Base-by-base conservation (phyloP, 805 yeast species). In the Scheffersomyces coipomensis region DNA sequence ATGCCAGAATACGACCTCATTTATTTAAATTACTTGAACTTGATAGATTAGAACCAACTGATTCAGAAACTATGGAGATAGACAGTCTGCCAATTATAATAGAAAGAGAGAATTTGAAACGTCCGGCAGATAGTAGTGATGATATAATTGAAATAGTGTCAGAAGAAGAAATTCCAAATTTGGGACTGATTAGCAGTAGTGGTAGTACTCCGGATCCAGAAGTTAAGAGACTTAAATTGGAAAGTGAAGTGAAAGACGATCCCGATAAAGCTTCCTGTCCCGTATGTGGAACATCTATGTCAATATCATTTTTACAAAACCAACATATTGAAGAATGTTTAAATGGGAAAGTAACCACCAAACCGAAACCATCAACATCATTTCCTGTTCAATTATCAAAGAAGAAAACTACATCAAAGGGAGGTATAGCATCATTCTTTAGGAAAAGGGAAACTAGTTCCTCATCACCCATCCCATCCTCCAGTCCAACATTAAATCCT, bases 301-400 rank as follows among this genome's bases (percentile, higher is more conserved):
- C 83, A 1, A 66, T 80, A 0, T 70, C 62, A 17, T 73, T 70
- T 24, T 61, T 85, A 7, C 86, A 85, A 53, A 53, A 75, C 3
- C 53, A 66, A 1, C 93, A 85, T 54, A 66, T 85, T 9, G 88
- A 81, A 52, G 66, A 66, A 37, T 85, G 95, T 51, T 56, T 84
- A 21, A 53, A 51, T 10, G 69, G 68, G 5, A 56, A 53, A 25
- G 41, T 35, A n/a, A 43, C 50, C 11, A 46, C 43, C 33, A 44
- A 40, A 4, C 43, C 40, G 12, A 31, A 31, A 27, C 35, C 19
- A 10, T 21, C 35, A 35, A 32, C 33, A 27, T 21, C 35, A 24
- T 15, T 21, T 10, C 34, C 13, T n/a, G 22, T 16, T 22, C 33
- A 25, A 33, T 27, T 26, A 32, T 31, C 4, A 29, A 33, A 43